phyloP scores from a whole-genome alignment of 306 rosid genomes.

The Cucurbita moschata region DNA sequence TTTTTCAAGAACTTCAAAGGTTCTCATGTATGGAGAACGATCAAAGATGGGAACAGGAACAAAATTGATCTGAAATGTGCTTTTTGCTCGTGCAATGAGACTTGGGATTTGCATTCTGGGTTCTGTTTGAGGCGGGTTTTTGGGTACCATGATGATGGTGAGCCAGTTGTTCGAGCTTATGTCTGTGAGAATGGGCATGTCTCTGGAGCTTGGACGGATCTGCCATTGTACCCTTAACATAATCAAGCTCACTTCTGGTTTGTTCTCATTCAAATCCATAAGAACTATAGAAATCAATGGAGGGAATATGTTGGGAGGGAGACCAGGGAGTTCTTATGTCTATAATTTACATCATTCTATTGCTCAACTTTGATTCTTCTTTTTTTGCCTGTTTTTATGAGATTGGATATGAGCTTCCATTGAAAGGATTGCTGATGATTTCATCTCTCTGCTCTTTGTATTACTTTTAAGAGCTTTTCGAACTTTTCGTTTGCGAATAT shows the following conservation, averaged over 20 bases:
- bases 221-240: slow-evolving; percentile 46
- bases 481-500: too few species aligned
- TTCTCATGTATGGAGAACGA: slow-evolving; percentile 72
- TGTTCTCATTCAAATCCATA: background rate
- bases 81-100: slow-evolving; percentile 44
- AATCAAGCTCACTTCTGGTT: background rate
- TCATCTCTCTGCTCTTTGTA: background rate
- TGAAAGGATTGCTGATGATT: background rate
- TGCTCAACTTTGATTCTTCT: background rate
- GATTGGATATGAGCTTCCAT: background rate
- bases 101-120: slow-evolving; percentile 87
- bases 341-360: background rate
- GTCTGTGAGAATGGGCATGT: slow-evolving; percentile 95
- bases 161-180: slow-evolving; percentile 83
- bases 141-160: slow-evolving; percentile 87
- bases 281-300: background rate
- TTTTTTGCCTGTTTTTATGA: background rate
- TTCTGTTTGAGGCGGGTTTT: slow-evolving; percentile 63
- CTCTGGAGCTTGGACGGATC: slow-evolving; percentile 95
- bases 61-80: slow-evolving; percentile 59
- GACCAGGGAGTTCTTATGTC: background rate
- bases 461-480: too few species aligned
- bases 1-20: slow-evolving; percentile 65
- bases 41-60: slow-evolving; percentile 47
- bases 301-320: background rate